Evolutionary conservation across 2,329 filamentous ascomycete species (phyloP).

Genomic region (Nothophoma quercina): DNA sequence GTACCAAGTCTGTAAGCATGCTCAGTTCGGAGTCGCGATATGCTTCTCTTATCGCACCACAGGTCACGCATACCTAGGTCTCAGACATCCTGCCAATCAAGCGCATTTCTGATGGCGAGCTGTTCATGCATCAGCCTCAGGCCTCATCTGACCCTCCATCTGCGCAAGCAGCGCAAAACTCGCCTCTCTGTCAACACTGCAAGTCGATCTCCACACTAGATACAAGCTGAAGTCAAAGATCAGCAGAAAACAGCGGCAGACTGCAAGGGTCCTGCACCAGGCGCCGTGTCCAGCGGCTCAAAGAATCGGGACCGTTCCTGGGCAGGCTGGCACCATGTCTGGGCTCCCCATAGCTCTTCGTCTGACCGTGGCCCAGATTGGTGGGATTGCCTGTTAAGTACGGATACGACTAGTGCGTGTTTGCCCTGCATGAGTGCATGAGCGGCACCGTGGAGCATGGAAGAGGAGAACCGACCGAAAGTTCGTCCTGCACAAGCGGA

Average conservation of each 20-base stretch:
- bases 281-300: constrained; percentile 9
- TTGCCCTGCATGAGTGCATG: constrained; percentile 45
- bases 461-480: constrained; percentile 18
- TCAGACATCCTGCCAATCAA: constrained; percentile 5
- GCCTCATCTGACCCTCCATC: constrained; percentile 2
- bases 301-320: constrained; percentile 10
- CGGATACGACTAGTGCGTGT: constrained; percentile 20
- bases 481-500: background rate
- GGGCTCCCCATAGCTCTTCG: constrained; percentile 10
- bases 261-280: constrained; percentile 1
- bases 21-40: constrained; percentile 11
- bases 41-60: constrained; percentile 20
- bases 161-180: background rate
- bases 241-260: constrained; percentile 1
- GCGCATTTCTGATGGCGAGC: background rate
- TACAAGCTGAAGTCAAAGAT: background rate
- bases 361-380: constrained; percentile 25
- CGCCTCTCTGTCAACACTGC: background rate
- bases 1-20: constrained; percentile 15
- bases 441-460: constrained; percentile 14
- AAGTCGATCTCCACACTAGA: background rate
- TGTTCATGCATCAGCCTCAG: background rate
- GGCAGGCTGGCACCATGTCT: no score
- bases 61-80: constrained; percentile 10
- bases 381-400: constrained; percentile 22